These are phyloP conservation scores for Conoideocrella luteorostrata DNA, from an alignment of 2,329 filamentous ascomycete genomes.

Conservation along the genomic window DNA sequence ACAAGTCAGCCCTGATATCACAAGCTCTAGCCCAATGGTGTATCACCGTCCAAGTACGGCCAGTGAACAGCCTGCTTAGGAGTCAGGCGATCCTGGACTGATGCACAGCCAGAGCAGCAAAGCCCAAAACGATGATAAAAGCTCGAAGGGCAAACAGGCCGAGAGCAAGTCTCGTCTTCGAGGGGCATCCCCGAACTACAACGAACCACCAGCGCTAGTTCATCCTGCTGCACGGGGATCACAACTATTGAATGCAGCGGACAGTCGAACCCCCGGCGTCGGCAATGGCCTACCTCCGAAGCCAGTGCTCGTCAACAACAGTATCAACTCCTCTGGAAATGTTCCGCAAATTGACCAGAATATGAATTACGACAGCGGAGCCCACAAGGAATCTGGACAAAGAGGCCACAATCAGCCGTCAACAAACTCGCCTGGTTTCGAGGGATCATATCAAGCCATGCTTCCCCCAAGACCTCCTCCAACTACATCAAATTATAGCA, in stretches of 20 bases:
- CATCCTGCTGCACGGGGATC: not conserved
- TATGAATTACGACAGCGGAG: not conserved
- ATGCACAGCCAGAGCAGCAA: not conserved
- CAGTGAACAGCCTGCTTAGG: constrained; percentile 14
- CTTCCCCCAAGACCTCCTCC: not conserved
- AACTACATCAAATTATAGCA: not conserved
- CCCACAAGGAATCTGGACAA: not conserved
- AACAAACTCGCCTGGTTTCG: not conserved
- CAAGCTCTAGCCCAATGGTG: not conserved
- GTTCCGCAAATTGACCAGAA: too few species aligned
- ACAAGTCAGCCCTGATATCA: not conserved
- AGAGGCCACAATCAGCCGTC: not conserved
- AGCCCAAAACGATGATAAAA: not conserved
- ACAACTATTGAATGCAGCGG: not conserved
- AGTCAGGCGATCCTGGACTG: constrained; percentile 9
- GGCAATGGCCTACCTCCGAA: not conserved
- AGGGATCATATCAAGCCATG: not conserved
- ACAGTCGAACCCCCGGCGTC: not conserved
- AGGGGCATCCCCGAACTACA: not conserved
- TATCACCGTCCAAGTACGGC: constrained; percentile 1
- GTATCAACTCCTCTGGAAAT: not conserved
- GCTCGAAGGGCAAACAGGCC: not conserved
- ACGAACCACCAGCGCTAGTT: not conserved
- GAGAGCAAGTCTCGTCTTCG: not conserved
- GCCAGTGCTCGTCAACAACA: not conserved